Evolutionary conservation across 371 early-diverging fungal genomes (phyloP).

Genomic region (Lichtheimia ramosa): DNA sequence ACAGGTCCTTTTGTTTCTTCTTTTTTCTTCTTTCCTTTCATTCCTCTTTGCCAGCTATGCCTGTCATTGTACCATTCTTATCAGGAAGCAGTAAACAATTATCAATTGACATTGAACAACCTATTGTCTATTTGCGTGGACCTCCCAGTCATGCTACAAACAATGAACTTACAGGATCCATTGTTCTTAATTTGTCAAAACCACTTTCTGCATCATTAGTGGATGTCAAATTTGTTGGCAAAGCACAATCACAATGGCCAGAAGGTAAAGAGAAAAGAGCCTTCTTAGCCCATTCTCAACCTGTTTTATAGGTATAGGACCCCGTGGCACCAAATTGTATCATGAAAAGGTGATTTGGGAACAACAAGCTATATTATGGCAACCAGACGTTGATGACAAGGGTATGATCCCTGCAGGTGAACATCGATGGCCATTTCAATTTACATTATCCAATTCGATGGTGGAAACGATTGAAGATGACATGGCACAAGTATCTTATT

Average conservation of each 20-base stretch:
- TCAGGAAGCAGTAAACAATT: constrained; percentile 40
- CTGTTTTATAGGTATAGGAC: constrained; percentile 24
- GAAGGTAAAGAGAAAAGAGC: constrained; percentile 34
- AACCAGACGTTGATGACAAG: constrained; percentile 6
- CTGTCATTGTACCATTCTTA: constrained; percentile 33
- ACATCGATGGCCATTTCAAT: constrained; percentile 46
- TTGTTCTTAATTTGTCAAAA: constrained; percentile 36
- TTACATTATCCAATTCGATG: constrained; percentile 35
- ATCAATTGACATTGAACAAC: constrained; percentile 45
- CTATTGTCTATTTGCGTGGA: constrained; percentile 42
- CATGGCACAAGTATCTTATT: constrained; percentile 39
- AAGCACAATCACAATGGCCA: constrained; percentile 45
- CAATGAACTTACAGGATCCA: constrained; percentile 40
- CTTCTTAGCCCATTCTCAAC: not conserved
- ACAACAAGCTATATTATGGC: constrained; percentile 41
- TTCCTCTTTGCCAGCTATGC: no score
- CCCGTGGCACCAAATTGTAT: constrained; percentile 34
- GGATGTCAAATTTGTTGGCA: constrained; percentile 37
- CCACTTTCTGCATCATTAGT: constrained; percentile 31
- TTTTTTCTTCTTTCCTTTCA: not conserved
- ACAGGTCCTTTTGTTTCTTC: not conserved
- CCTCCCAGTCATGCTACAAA: constrained; percentile 24
- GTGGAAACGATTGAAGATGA: constrained; percentile 51
- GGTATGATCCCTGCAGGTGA: constrained; percentile 27
- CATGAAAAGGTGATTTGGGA: constrained; percentile 47